Base-by-base conservation (phyloP, 1,139 yeast genomes). In the Yamadazyma aaseri region DNA sequence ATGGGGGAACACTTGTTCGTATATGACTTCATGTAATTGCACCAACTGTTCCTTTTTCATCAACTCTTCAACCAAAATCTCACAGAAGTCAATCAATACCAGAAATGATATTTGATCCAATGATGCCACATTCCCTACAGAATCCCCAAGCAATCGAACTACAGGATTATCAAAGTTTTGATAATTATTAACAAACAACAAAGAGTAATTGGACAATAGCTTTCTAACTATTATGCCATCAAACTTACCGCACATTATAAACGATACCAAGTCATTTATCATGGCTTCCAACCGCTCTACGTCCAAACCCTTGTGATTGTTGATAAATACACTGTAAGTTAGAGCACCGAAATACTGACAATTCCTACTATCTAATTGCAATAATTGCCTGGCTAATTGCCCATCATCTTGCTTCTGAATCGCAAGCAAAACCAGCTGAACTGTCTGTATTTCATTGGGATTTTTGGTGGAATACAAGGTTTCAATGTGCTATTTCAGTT, bases 301-400 rank as follows among this genome's bases (percentile, higher is more conserved):
- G 9, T 39, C 42, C 11, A 47, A 35, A 11, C 35, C 29, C 10
- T 38, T 36, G 38, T 35, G 55, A 31, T 66, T 71, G 30, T 79
- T 59, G 33, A 78, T 76, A 20, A 79, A 79, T 6, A 70, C 74
- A 0, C 87, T 72, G 36, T 76, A 76, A 0, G 90, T 81, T 38
- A 82, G 60, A 0, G 90, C 90, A 1, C 92, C 92, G 50, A 83
- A 82, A 53, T 78, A 84, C 46, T 73, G 71, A 36, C 81, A 79
- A 46, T 76, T 76, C 24, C 63, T 46, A 3, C 76, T 69, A 6
- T 56, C 58, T 4, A 56, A 49, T 1, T 36, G 30, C 21, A 81
- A 53, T 17, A 83, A 56, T 27, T 65, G 55, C 34, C 67, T 65
- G 0, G 86, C 87, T 20, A 81, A 49, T 6, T 53, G 47, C 0